A percentile compares a stretch with the other conserved stretches of the same genome.
phyloP scores from a whole-genome alignment of 176 grass and related monocot genomes.

The Paspalum notatum region DNA sequence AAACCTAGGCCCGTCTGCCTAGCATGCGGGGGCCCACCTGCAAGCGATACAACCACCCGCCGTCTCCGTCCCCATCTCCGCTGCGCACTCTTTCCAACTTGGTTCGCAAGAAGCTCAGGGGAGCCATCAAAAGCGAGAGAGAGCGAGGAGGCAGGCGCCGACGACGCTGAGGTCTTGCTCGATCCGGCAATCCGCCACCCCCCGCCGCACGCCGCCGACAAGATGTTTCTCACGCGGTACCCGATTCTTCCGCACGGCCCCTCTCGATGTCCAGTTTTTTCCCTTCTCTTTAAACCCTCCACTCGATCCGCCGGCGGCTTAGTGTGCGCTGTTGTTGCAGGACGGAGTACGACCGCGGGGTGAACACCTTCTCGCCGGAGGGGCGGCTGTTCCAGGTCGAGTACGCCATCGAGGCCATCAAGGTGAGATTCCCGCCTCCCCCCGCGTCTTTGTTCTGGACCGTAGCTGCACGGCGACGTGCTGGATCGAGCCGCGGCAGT shows the following conservation, averaged over 20 bases:
- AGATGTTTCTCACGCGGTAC: conserved; percentile 97
- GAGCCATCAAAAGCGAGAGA: neutral
- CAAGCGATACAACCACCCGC: neutral
- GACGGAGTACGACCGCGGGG: conserved; percentile 15
- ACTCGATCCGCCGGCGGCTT: neutral
- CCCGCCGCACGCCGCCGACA: neutral
- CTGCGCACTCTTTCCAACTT: conserved; percentile 6
- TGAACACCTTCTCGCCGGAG: conserved; percentile 11
- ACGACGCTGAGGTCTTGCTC: neutral
- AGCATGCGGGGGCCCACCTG: neutral
- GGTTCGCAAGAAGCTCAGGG: conserved; percentile 43
- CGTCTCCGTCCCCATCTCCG: neutral
- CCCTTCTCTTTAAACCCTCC: neutral
- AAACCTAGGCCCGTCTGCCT: neutral
- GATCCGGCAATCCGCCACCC: neutral
- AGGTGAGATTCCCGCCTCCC: neutral
- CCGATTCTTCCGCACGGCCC: neutral
- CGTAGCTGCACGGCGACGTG: neutral
- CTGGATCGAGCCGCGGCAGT: neutral
- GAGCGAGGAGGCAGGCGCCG: neutral
- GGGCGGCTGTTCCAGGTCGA: conserved; percentile 18
- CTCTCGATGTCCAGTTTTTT: neutral
- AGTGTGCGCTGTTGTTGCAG: neutral
- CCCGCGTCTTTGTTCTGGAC: neutral
- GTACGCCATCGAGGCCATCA: conserved; percentile 14